These are phyloP conservation scores for Letharia columbiana DNA, from an alignment of 495 filamentous ascomycete genomes.

Conservation along the genomic window DNA sequence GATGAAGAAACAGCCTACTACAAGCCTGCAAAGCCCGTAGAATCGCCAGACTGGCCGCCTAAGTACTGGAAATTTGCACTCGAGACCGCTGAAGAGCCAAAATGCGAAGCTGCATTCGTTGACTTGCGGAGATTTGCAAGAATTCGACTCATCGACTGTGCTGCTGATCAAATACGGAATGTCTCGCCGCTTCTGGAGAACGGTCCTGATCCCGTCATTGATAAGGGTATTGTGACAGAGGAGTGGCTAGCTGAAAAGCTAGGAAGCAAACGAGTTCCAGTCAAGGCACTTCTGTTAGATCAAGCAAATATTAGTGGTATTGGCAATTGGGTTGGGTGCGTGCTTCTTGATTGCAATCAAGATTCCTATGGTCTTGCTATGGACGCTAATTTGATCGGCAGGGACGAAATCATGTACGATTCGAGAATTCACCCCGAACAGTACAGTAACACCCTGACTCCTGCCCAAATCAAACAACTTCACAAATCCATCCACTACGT, in stretches of 20 bases:
- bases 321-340: slow-evolving; percentile 88
- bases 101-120: slow-evolving; percentile 72
- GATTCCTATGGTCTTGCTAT: neutral
- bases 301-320: slow-evolving; percentile 88
- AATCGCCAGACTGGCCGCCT: slow-evolving; percentile 69
- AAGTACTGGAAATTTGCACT: slow-evolving; percentile 82
- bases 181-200: slow-evolving; percentile 75
- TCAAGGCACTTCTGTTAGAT: slow-evolving; percentile 81
- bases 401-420: slow-evolving; percentile 84
- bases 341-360: slow-evolving; percentile 6
- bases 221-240: slow-evolving; percentile 63
- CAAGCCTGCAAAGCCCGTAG: slow-evolving; percentile 51
- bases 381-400: slow-evolving; percentile 26
- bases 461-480: slow-evolving; percentile 61
- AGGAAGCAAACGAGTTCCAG: slow-evolving; percentile 62
- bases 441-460: slow-evolving; percentile 72
- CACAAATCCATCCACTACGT: slow-evolving; percentile 69
- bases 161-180: slow-evolving; percentile 64
- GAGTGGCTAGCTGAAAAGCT: slow-evolving; percentile 64
- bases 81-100: slow-evolving; percentile 49
- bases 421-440: slow-evolving; percentile 85
- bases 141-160: slow-evolving; percentile 74
- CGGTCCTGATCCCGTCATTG: slow-evolving; percentile 86
- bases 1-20: slow-evolving; percentile 71
- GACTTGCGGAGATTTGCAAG: slow-evolving; percentile 69